A percentile compares a stretch with the other conserved stretches of the same genome.
Evolutionary conservation across 2,329 filamentous ascomycete species (phyloP).

Genomic region (Botrytis aclada): DNA sequence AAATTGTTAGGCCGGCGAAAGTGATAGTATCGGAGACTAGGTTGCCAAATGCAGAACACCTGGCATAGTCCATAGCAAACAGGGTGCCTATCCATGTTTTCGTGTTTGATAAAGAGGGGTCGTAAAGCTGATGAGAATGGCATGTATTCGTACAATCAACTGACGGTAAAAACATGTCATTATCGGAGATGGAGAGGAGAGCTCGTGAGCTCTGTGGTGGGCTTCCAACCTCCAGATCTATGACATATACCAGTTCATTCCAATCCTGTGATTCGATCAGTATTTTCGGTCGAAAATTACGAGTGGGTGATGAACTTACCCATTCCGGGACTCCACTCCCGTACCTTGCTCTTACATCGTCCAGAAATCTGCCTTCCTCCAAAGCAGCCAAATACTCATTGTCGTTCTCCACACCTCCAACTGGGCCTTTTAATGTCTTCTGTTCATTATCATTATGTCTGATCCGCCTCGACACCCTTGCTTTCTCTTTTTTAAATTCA

Average conservation of each 20-base stretch:
- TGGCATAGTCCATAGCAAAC: conserved; percentile 7
- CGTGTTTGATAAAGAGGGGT: not conserved
- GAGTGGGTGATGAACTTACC: not conserved
- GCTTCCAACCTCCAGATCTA: conserved; percentile 19
- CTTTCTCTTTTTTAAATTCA: not conserved
- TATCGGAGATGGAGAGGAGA: conserved; percentile 14
- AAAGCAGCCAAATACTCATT: not conserved
- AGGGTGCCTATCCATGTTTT: not conserved
- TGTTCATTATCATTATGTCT: not conserved
- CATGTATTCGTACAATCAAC: conserved; percentile 8
- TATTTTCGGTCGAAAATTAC: not conserved
- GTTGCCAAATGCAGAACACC: conserved; percentile 1
- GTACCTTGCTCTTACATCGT: not conserved
- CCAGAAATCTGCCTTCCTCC: not conserved
- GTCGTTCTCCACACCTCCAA: conserved; percentile 17
- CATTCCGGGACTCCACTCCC: not conserved
- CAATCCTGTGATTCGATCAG: conserved; percentile 15
- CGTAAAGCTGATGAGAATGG: conserved; percentile 3
- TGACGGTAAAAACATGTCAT: conserved; percentile 13
- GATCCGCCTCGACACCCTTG: not conserved
- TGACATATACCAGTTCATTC: conserved; percentile 19
- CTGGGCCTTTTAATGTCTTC: not conserved
- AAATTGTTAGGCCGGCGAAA: not conserved
- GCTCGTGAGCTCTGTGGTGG: conserved; percentile 17
- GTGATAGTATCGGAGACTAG: not conserved